Base-by-base conservation (phyloP, 148 eudicot genomes). In the Selenicereus undatus region DNA sequence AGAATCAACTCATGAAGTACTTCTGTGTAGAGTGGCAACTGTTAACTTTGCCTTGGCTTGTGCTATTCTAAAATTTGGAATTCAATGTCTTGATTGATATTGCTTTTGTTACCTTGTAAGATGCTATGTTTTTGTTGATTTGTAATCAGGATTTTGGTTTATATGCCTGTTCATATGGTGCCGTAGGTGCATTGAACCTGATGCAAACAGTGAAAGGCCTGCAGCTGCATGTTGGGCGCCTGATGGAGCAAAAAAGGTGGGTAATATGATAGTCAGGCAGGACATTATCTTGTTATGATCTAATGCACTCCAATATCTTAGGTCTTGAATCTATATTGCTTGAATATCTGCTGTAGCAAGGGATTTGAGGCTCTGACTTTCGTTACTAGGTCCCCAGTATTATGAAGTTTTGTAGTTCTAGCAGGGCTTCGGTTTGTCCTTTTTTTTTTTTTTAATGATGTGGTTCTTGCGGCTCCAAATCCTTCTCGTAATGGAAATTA, bases 231-330 rank as follows among this genome's bases (percentile, higher is more conserved):
- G 89, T 75, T 66, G 71, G 51, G 80, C 45, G 74, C 78, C 88
- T 56, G 81, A 79, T 80, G 83, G 51, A 80, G 80, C 83, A 22
- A 87, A 77, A 81, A 91, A 92, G 96, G 98, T 94, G 45, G 78
- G 76, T 77, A 30, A 32, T 39, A 26, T 45, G 70, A 27, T 71
- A 14, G 68, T 24, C 27, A 64, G 0, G 13, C 27, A 24, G 27
- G 5, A n/a, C 27, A 64, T 24, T 64, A 64, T 64, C 26, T 64
- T 64, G 69, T 13, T 29, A 43, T 30, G 29, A 71, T 29, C 70
- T 30, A 75, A 27, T 48, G 48, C 78, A 73, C 39, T 26, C 39
- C 26, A 12, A 20, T 52, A 62, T n/a, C 3, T 50, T 18, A 36
- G 10, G 7, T 9, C 12, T 64, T 64, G 68, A 10, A 64, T 64